Evolutionary conservation across 1,284 basidiomycete species (phyloP).

Genomic region (Vanrija pseudolonga): DNA sequence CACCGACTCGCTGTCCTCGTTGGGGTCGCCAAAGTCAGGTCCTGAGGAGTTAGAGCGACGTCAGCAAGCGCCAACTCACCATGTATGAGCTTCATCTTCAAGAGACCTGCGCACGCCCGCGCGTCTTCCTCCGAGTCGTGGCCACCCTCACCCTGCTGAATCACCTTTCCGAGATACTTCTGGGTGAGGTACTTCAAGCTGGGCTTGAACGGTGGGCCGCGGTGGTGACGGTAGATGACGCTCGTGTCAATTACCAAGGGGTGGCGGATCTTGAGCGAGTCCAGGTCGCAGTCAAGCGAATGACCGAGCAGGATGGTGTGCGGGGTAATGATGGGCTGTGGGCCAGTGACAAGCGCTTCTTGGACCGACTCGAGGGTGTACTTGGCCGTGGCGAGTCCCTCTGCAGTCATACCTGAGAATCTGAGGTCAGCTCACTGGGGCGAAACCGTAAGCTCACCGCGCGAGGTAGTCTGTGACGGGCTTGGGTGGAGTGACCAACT

Average conservation of each 20-base stretch:
- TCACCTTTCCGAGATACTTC: slow-evolving; percentile 81
- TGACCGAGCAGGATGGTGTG: slow-evolving; percentile 88
- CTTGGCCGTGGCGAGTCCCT: slow-evolving; percentile 62
- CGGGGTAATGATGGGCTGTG: slow-evolving; percentile 53
- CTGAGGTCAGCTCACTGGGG: slow-evolving; percentile 48
- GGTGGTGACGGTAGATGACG: slow-evolving; percentile 79
- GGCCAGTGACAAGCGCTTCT: slow-evolving; percentile 58
- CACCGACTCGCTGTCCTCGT: slow-evolving; percentile 74
- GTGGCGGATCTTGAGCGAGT: slow-evolving; percentile 75
- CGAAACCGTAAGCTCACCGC: slow-evolving; percentile 52
- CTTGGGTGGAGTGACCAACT: slow-evolving; percentile 76
- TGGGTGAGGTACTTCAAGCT: slow-evolving; percentile 87
- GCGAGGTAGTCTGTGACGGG: slow-evolving; percentile 84
- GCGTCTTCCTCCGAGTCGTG: slow-evolving; percentile 93
- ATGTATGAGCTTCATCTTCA: slow-evolving; percentile 71
- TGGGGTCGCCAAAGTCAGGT: slow-evolving; percentile 74
- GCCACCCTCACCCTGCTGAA: slow-evolving; percentile 69
- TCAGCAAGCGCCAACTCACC: slow-evolving; percentile 49
- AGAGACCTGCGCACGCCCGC: slow-evolving; percentile 72
- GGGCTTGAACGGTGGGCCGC: slow-evolving; percentile 83
- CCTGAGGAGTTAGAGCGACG: slow-evolving; percentile 45
- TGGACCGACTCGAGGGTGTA: slow-evolving; percentile 76
- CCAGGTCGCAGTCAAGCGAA: slow-evolving; percentile 85
- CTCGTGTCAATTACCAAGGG: slow-evolving; percentile 85
- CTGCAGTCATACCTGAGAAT: slow-evolving; percentile 85